phyloP scores from a whole-genome alignment of 371 early-diverging fungal genomes.

The Lichtheimia ornata region DNA sequence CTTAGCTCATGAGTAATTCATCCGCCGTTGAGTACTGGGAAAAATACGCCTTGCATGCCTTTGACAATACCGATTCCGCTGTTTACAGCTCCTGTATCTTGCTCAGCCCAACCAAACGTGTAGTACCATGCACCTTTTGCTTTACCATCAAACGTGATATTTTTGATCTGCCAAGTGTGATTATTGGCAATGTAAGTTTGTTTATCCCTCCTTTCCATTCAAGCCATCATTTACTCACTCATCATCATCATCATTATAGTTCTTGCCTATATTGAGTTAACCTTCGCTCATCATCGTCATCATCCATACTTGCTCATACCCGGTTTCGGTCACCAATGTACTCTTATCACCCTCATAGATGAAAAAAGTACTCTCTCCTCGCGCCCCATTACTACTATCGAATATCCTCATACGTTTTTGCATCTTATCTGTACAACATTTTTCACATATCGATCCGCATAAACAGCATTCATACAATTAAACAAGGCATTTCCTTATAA shows the following conservation, averaged over 20 bases:
- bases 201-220: not conserved
- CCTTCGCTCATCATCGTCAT: not conserved
- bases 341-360: no score
- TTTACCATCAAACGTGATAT: conserved; percentile 92
- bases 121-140: conserved; percentile 85
- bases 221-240: not conserved
- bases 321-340: not conserved
- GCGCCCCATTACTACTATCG: no score
- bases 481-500: no score
- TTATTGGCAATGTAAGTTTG: conserved; percentile 71
- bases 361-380: no score
- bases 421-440: no score
- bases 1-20: conserved; percentile 82
- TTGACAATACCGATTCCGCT: conserved; percentile 83
- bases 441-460: no score
- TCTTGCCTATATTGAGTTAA: conserved; percentile 1
- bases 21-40: conserved; percentile 94
- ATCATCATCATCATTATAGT: not conserved
- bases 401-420: no score
- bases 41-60: conserved; percentile 84
- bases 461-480: no score
- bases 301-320: conserved; percentile 1
- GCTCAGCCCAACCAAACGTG: conserved; percentile 58
- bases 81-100: conserved; percentile 80
- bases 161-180: conserved; percentile 87